These are phyloP conservation scores for Paramarasmius palmivorus DNA, from an alignment of 1,284 basidiomycete genomes.

Conservation along the genomic window DNA sequence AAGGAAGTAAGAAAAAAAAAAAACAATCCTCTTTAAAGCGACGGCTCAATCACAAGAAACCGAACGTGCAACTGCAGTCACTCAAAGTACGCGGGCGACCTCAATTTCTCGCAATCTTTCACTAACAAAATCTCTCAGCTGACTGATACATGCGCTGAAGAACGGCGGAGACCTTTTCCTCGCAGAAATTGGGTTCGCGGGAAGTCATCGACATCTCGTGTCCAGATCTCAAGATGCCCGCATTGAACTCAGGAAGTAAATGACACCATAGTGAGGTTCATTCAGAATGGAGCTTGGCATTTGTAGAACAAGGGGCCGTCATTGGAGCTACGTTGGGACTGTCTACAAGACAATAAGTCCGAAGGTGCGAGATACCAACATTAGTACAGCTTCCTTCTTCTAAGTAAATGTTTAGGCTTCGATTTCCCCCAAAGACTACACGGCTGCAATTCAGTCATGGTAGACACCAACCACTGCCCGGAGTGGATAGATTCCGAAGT, in stretches of 20 bases:
- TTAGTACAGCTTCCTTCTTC: background rate
- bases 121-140: constrained; percentile 53
- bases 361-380: constrained; percentile 56
- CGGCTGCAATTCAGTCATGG: constrained; percentile 74
- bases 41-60: constrained; percentile 91
- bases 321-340: constrained; percentile 77
- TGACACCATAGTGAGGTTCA: constrained; percentile 72
- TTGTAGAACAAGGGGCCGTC: constrained; percentile 80
- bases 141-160: constrained; percentile 94
- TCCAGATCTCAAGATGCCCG: constrained; percentile 75
- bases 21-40: constrained; percentile 85
- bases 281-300: constrained; percentile 96
- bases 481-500: constrained; percentile 97
- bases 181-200: constrained; percentile 76
- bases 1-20: no score
- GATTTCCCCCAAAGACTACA: constrained; percentile 81
- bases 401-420: constrained; percentile 50
- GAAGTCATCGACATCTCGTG: constrained; percentile 94
- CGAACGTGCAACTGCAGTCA: constrained; percentile 90
- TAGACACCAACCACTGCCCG: constrained; percentile 84
- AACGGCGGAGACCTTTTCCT: constrained; percentile 96
- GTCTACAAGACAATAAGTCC: constrained; percentile 75
- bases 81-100: constrained; percentile 63
- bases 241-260: constrained; percentile 84
- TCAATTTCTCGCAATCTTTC: constrained; percentile 6